Conservation (phyloP, 2,329 filamentous ascomycete species). For the Geosmithia putterillii region DNA sequence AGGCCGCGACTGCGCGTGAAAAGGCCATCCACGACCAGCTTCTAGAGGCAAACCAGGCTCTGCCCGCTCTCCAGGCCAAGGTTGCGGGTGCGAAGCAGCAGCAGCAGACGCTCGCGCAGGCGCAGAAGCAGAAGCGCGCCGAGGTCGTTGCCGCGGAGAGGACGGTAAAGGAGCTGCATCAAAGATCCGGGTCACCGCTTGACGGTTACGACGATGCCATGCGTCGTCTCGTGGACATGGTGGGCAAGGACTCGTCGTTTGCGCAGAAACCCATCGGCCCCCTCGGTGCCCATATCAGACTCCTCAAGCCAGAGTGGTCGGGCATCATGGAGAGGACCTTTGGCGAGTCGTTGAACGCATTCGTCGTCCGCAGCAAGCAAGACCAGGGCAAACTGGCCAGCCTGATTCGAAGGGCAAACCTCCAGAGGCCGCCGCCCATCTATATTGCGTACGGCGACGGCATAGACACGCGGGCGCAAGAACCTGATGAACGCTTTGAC, state of each 20-base stretch:
- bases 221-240: constrained; percentile 50
- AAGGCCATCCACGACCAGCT: constrained; percentile 13
- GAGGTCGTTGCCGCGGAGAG: constrained; percentile 42
- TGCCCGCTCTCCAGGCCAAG: constrained; percentile 19
- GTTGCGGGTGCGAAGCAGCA: constrained; percentile 17
- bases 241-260: constrained; percentile 59
- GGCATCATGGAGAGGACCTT: constrained; percentile 68
- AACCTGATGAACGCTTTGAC: constrained; percentile 60
- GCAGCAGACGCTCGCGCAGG: background rate
- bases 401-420: constrained; percentile 51
- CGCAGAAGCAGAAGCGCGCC: constrained; percentile 30
- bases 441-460: constrained; percentile 22
- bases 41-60: constrained; percentile 12
- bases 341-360: constrained; percentile 58
- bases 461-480: constrained; percentile 32
- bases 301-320: constrained; percentile 74
- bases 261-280: constrained; percentile 67
- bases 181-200: constrained; percentile 42
- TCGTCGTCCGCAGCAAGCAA: constrained; percentile 65
- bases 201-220: constrained; percentile 54
- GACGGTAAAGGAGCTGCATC: constrained; percentile 36
- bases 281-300: constrained; percentile 63
- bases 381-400: constrained; percentile 59
- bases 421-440: constrained; percentile 29
- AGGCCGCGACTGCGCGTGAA: constrained; percentile 14